phyloP scores from a whole-genome alignment of 2,329 filamentous ascomycete species.

The Pestalotiopsis fici region DNA sequence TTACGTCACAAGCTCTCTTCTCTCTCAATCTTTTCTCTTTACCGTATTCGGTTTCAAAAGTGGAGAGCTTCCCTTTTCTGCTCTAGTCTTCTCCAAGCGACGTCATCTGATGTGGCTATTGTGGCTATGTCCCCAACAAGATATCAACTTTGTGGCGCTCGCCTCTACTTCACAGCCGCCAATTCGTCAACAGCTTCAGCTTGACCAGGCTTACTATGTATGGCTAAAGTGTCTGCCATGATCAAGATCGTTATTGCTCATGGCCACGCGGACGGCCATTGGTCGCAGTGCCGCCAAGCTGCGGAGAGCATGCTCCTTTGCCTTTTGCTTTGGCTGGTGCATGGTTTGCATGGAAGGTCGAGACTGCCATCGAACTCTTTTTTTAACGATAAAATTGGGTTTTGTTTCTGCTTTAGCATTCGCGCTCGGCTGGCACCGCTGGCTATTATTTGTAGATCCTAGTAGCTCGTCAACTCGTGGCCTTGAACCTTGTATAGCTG shows the following conservation, averaged over 20 bases:
- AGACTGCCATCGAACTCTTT: background rate
- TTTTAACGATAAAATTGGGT: background rate
- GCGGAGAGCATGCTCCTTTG: background rate
- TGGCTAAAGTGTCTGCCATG: too few species aligned
- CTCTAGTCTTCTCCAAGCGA: background rate
- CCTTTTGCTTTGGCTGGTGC: background rate
- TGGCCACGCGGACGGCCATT: background rate
- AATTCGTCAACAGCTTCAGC: background rate
- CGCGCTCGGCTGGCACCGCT: background rate
- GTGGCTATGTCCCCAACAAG: background rate
- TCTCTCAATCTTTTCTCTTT: background rate
- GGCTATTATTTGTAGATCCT: background rate
- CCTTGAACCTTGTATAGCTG: background rate
- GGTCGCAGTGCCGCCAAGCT: background rate
- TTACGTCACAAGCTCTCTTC: constrained; percentile 4
- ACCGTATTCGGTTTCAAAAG: background rate
- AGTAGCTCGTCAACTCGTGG: background rate
- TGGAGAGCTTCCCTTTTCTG: background rate
- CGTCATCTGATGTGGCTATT: constrained; percentile 3
- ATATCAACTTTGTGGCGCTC: background rate
- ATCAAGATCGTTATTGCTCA: background rate
- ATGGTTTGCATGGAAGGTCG: background rate
- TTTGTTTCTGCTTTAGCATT: background rate
- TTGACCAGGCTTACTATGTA: background rate
- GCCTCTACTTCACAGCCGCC: background rate